Percentiles rank a stretch among this genome's conserved stretches.
Evolutionary conservation across 2,329 filamentous ascomycete species (phyloP).

Genomic region (Aspergillus proliferans): DNA sequence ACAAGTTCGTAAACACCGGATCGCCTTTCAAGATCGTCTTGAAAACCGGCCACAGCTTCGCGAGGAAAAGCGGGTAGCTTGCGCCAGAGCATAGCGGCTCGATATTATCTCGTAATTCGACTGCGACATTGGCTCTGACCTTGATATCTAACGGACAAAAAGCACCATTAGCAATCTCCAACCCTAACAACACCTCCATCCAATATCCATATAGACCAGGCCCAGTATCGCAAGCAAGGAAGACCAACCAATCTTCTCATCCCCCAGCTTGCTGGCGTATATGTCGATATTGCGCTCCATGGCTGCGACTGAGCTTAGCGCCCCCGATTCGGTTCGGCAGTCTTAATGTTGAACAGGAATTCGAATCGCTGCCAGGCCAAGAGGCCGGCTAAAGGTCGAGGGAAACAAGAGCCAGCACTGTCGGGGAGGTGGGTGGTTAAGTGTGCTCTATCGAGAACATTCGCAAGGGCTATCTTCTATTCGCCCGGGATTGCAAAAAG

Average conservation of each 20-base stretch:
- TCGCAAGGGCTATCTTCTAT: slow-evolving; percentile 13
- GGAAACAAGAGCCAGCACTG: slow-evolving; percentile 20
- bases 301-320: slow-evolving; percentile 15
- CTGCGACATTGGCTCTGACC: slow-evolving; percentile 73
- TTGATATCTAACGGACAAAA: slow-evolving; percentile 59
- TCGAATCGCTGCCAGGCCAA: slow-evolving; percentile 31
- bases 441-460: not conserved
- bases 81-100: slow-evolving; percentile 73
- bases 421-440: not conserved
- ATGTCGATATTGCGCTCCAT: slow-evolving; percentile 46
- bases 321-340: slow-evolving; percentile 13
- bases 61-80: slow-evolving; percentile 74
- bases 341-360: slow-evolving; percentile 14
- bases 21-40: slow-evolving; percentile 75
- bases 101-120: slow-evolving; percentile 81
- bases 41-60: slow-evolving; percentile 84
- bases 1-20: slow-evolving; percentile 86
- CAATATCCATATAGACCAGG: not conserved
- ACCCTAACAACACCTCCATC: not conserved
- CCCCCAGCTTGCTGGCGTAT: slow-evolving; percentile 44
- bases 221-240: not conserved
- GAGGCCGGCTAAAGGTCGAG: slow-evolving; percentile 28
- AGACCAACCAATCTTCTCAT: slow-evolving; percentile 41
- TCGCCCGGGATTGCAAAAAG: slow-evolving; percentile 18
- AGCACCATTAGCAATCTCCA: slow-evolving; percentile 3